phyloP scores from a whole-genome alignment of 2,329 filamentous ascomycete species.

The Diaporthe velutina region DNA sequence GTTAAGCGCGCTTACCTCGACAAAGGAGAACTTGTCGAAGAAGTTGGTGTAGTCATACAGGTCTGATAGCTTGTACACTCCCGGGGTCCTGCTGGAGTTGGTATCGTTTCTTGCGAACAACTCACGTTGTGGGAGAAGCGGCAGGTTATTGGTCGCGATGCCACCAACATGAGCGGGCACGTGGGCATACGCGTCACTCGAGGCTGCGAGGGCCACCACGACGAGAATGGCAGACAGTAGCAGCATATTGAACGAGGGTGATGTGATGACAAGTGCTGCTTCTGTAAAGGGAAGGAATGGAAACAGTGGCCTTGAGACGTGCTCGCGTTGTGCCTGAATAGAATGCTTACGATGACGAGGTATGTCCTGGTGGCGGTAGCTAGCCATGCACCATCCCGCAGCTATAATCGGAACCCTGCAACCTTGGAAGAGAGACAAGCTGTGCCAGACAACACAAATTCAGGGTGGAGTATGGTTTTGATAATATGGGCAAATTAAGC shows the following conservation, averaged over 20 bases:
- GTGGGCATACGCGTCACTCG: not conserved
- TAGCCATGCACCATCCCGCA: not conserved
- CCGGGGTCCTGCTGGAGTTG: not conserved
- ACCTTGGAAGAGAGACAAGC: not conserved
- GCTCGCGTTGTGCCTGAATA: not conserved
- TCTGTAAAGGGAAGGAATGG: not conserved
- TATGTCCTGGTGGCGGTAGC: not conserved
- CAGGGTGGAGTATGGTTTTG: not conserved
- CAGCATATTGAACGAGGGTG: not conserved
- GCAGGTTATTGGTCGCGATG: not conserved
- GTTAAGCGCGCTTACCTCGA: slow-evolving; percentile 47
- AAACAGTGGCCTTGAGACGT: not conserved
- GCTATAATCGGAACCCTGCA: not conserved
- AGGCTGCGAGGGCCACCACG: not conserved
- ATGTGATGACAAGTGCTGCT: no score
- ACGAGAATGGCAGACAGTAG: not conserved
- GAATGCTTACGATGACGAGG: not conserved
- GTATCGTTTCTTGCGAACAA: not conserved
- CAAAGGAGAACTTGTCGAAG: slow-evolving; percentile 61
- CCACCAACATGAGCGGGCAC: not conserved
- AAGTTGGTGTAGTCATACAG: slow-evolving; percentile 59
- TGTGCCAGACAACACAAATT: not conserved
- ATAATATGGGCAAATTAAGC: not conserved
- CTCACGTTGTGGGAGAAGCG: not conserved
- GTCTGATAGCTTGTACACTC: slow-evolving; percentile 53